A percentile compares a stretch with the other conserved stretches of the same genome.
These are phyloP conservation scores for Carallia pectinifolia DNA, from an alignment of 345 rosid genomes.

Conservation along the genomic window DNA sequence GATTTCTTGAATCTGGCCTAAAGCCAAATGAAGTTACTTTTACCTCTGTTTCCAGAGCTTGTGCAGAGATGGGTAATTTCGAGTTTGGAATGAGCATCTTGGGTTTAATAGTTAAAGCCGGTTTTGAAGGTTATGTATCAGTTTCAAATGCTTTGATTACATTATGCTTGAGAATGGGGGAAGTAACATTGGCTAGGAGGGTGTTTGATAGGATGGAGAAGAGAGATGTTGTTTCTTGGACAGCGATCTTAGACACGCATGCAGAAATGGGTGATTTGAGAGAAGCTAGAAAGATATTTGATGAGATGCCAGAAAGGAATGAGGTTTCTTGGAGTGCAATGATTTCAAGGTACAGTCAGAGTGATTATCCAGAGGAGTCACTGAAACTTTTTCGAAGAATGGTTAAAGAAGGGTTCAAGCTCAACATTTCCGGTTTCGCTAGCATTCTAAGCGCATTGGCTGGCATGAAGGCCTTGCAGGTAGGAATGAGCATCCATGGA, in stretches of 20 bases:
- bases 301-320: slow-evolving; percentile 55
- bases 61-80: slow-evolving; percentile 33
- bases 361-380: slow-evolving; percentile 47
- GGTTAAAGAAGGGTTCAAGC: slow-evolving; percentile 35
- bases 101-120: slow-evolving; percentile 47
- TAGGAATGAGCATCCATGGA: slow-evolving; percentile 51
- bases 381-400: slow-evolving; percentile 41
- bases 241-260: slow-evolving; percentile 51
- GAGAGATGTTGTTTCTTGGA: slow-evolving; percentile 62
- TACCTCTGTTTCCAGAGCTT: slow-evolving; percentile 45
- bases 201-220: slow-evolving; percentile 46
- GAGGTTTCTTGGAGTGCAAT: slow-evolving; percentile 61
- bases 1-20: slow-evolving; percentile 40
- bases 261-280: slow-evolving; percentile 40
- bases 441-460: slow-evolving; percentile 45
- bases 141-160: slow-evolving; percentile 57
- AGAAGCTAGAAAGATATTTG: slow-evolving; percentile 50
- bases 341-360: slow-evolving; percentile 58
- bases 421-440: slow-evolving; percentile 43
- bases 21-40: slow-evolving; percentile 51
- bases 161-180: slow-evolving; percentile 44
- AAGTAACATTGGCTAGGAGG: slow-evolving; percentile 36
- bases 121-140: slow-evolving; percentile 37
- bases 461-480: slow-evolving; percentile 30
- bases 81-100: slow-evolving; percentile 38